Base-by-base conservation (phyloP, 202 grass and related monocot species). In the Saccharum hybrid region DNA sequence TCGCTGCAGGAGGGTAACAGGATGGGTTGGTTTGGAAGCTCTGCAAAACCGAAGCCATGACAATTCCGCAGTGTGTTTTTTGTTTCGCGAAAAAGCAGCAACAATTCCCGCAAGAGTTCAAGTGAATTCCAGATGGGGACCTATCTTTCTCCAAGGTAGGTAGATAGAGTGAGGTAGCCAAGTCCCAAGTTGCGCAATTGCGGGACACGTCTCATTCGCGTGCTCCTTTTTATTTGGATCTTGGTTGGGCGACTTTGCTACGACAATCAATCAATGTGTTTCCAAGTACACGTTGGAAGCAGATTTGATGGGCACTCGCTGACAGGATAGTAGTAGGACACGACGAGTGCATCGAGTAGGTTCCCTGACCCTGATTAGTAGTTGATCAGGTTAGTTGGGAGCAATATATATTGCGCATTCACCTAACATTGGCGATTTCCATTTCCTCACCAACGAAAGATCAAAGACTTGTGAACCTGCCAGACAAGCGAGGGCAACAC, bases 301-400 rank as follows among this genome's bases (percentile, higher is more conserved):
- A 79, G 67, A 85, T 52, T 30, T 23, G 57, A 61, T 61, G 22
- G 12, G 15, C 33, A n/a, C 37, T 8, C 65, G 13, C 26, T 22
- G 63, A 71, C 6, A 16, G 12, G 48, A 69, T 1, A 40, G 38
- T 1, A 14, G 11, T 49, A 49, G 46, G 13, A 49, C 66, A 81
- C 66, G 37, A 71, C 49, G 51, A 59, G 6, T 10, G n/a, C 65
- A 13, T 59, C 66, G 26, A 40, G 49, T 43, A 40, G 21, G 33
- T 28, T 81, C 78, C 45, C 9, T 7, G 21, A 11, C 16, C 51
- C 52, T 56, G 52, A 56, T 56, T 56, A 56, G 52, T 80, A 6
- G 11, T 41, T 70, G 66, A 59, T 70, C 48, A 30, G 54, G 19
- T 26, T 59, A 41, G 66, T 81, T 60, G 66, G 78, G 66, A 49